Base-by-base conservation (phyloP, 2,329 filamentous ascomycete species). In the Aspergillus versicolor region DNA sequence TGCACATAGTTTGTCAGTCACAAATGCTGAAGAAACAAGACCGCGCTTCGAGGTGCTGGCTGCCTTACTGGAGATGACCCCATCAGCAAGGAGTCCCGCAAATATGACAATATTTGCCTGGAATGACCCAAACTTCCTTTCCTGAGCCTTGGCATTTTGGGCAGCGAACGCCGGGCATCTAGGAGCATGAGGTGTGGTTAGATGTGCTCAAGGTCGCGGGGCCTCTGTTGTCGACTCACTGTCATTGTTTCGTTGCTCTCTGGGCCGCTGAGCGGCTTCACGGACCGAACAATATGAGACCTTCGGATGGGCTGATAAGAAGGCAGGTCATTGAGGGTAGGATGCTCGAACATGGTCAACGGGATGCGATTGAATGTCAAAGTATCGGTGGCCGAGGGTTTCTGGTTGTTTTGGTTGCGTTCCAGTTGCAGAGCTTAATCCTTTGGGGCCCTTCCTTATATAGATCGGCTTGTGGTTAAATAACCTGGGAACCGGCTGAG, bases 91-190 rank as follows among this genome's bases (percentile, higher is more conserved):
- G 68, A 58, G 70, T 73, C 11, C 74, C 71, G 54, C 76, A 78
- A 41, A 73, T 63, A 61, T 77, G 76, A 58, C 76, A 79, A 60
- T 73, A 69, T 57, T 77, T 78, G n/a, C 76, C 76, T 5, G 76
- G 76, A 54, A 78, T 78, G 3, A 79, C 76, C 76, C 76, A 79
- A 22, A 70, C 66, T 61, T 77, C 75, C 52, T 72, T 63, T 22
- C 75, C 74, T 6, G 69, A 54, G 3, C 57, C 59, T 49, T 64
- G 55, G 56, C 76, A 79, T 17, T 61, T 73, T 30, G 75, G 75
- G 57, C 76, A 79, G 30, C 70, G 69, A 19, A 76, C 70, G 58
- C 76, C 76, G n/a, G 75, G 74, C 76, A 79, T 77, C 75, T 78
- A 58, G 44, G 19, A 30, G 15, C 21, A 27, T 13, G 17, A 9